Conservation (phyloP, 495 filamentous ascomycete genomes). For the Hypoxylon cercidicola region DNA sequence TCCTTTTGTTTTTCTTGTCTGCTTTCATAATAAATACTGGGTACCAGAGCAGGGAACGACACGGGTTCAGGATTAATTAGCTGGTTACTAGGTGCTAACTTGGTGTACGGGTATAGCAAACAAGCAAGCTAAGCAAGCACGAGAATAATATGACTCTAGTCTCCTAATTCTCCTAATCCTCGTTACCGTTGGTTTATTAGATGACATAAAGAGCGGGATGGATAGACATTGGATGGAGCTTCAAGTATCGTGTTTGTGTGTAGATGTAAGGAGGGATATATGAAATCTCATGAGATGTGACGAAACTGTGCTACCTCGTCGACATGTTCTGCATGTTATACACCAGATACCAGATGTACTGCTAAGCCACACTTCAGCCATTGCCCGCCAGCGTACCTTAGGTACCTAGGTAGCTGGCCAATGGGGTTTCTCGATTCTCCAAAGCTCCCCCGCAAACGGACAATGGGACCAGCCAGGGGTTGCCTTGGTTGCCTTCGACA, state of each 20-base stretch:
- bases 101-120: slow-evolving; percentile 10
- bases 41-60: background rate
- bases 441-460: slow-evolving; percentile 43
- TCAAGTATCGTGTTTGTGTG: too few species aligned
- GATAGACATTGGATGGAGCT: too few species aligned
- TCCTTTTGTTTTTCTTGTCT: background rate
- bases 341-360: too few species aligned
- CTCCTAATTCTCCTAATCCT: too few species aligned
- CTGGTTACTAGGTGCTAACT: background rate
- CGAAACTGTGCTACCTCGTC: too few species aligned
- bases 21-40: background rate
- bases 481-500: slow-evolving; percentile 12
- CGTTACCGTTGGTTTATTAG: too few species aligned
- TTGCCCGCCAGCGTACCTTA: too few species aligned
- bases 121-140: background rate
- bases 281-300: too few species aligned
- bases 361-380: slow-evolving; percentile 17
- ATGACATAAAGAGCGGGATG: too few species aligned
- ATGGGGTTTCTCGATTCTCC: slow-evolving; percentile 2
- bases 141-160: too few species aligned
- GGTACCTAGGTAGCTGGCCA: slow-evolving; percentile 25
- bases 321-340: too few species aligned
- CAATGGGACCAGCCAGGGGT: slow-evolving; percentile 28
- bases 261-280: too few species aligned
- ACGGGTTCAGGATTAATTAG: slow-evolving; percentile 26